These are phyloP conservation scores for Aureobasidium sp. DNA, from an alignment of 2,329 filamentous ascomycete species.

Conservation along the genomic window DNA sequence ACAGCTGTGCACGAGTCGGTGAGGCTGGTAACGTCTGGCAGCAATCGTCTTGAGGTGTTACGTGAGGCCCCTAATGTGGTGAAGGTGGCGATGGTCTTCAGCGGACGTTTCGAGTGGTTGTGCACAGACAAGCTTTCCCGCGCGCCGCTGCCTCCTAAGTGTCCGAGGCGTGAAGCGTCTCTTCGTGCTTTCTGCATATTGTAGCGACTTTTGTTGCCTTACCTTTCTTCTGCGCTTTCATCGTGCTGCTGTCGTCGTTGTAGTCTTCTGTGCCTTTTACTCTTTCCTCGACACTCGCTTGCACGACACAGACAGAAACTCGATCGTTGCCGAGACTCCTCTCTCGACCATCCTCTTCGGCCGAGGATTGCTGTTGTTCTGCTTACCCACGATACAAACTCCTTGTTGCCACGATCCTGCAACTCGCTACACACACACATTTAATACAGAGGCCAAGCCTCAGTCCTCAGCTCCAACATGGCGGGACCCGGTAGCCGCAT, in stretches of 20 bases:
- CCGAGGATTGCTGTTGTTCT: background rate
- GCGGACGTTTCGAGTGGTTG: background rate
- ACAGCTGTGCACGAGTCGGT: background rate
- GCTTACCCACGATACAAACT: background rate
- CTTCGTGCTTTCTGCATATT: background rate
- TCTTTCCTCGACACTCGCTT: conserved; percentile 7
- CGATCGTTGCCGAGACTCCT: background rate
- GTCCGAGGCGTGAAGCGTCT: background rate
- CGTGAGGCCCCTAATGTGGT: background rate
- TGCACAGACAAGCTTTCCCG: background rate
- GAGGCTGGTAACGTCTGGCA: background rate
- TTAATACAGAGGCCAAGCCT: background rate
- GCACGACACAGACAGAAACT: background rate
- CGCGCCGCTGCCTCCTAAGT: background rate
- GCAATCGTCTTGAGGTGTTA: background rate
- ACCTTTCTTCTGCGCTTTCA: background rate
- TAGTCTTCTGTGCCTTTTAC: background rate
- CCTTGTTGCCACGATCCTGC: background rate
- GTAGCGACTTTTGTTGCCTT: conserved; percentile 13
- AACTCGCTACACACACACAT: conserved; percentile 1
- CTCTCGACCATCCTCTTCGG: background rate
- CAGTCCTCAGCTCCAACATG: conserved; percentile 32
- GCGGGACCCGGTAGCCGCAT: conserved; percentile 48
- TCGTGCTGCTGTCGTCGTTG: background rate
- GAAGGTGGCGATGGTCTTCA: conserved; percentile 1